Evolutionary conservation across 108 stramenopile species (phyloP).

Genomic region (Nitzschia palea): DNA sequence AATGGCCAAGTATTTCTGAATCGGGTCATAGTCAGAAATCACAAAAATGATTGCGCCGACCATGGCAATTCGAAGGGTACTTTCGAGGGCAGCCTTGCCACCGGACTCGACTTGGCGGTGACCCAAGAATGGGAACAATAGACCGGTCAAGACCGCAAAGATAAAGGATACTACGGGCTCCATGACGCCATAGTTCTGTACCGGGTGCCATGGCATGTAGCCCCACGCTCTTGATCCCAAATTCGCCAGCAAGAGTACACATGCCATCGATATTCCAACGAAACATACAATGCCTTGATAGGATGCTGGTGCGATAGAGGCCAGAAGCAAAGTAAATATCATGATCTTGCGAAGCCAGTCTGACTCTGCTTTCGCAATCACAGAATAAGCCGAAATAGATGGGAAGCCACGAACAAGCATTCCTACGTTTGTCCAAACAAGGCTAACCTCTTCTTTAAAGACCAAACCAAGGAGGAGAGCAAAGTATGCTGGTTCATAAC

Average conservation of each 20-base stretch:
- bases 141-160: constrained; percentile 47
- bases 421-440: constrained; percentile 54
- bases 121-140: constrained; percentile 67
- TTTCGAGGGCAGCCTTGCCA: constrained; percentile 61
- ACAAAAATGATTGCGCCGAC: constrained; percentile 55
- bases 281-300: constrained; percentile 41
- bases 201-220: constrained; percentile 60
- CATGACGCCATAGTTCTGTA: constrained; percentile 31
- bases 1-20: constrained; percentile 54
- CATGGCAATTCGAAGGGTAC: constrained; percentile 46
- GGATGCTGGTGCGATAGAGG: constrained; percentile 30
- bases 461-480: constrained; percentile 54
- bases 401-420: constrained; percentile 61
- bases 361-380: constrained; percentile 36
- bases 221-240: constrained; percentile 70
- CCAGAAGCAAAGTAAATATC: constrained; percentile 41
- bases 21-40: constrained; percentile 52
- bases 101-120: constrained; percentile 57
- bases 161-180: constrained; percentile 43
- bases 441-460: constrained; percentile 59
- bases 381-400: constrained; percentile 50
- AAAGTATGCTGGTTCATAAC: constrained; percentile 46
- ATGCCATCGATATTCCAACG: constrained; percentile 50
- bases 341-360: constrained; percentile 63
- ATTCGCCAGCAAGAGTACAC: constrained; percentile 56